A percentile compares a stretch with the other conserved stretches of the same genome.
phyloP scores from a whole-genome alignment of 2,329 filamentous ascomycete genomes.

The Beauveria bassiana region DNA sequence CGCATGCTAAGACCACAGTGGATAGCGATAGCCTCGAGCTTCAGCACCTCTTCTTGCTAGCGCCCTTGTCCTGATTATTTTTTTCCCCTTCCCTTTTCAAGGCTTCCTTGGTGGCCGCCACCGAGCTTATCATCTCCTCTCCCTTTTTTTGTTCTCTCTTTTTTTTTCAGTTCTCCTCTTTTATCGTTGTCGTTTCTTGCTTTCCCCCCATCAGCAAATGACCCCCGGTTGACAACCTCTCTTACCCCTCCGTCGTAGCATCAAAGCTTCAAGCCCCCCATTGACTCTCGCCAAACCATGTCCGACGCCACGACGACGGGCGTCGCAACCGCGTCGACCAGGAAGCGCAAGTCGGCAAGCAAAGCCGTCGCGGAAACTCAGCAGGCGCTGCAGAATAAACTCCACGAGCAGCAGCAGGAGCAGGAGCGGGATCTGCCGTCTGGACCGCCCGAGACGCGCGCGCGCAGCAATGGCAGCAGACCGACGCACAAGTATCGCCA shows the following conservation, averaged over 20 bases:
- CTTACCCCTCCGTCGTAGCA: neutral
- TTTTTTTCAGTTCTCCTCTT: neutral
- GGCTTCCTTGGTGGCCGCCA: neutral
- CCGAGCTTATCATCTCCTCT: neutral
- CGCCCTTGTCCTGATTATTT: neutral
- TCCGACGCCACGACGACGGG: slow-evolving; percentile 29
- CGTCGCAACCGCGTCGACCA: slow-evolving; percentile 20
- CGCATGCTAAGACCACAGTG: slow-evolving; percentile 1
- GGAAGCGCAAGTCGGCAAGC: slow-evolving; percentile 12
- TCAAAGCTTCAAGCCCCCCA: no score
- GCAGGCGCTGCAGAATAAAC: slow-evolving; percentile 11
- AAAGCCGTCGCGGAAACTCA: neutral
- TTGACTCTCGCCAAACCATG: slow-evolving; percentile 15
- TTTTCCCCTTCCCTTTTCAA: neutral
- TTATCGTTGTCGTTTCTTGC: neutral
- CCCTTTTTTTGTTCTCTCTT: neutral
- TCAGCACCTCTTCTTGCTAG: neutral
- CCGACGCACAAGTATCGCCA: slow-evolving; percentile 71
- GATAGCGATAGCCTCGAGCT: slow-evolving; percentile 8
- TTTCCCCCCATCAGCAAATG: no score
- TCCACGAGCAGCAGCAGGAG: slow-evolving; percentile 21
- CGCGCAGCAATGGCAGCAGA: slow-evolving; percentile 10
- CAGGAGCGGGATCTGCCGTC: slow-evolving; percentile 17
- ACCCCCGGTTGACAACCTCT: no score
- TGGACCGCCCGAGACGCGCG: slow-evolving; percentile 13